Percentiles rank a stretch among this genome's conserved stretches.
These are phyloP conservation scores for Tremellales sp. DNA, from an alignment of 1,284 basidiomycete species.

Conservation along the genomic window DNA sequence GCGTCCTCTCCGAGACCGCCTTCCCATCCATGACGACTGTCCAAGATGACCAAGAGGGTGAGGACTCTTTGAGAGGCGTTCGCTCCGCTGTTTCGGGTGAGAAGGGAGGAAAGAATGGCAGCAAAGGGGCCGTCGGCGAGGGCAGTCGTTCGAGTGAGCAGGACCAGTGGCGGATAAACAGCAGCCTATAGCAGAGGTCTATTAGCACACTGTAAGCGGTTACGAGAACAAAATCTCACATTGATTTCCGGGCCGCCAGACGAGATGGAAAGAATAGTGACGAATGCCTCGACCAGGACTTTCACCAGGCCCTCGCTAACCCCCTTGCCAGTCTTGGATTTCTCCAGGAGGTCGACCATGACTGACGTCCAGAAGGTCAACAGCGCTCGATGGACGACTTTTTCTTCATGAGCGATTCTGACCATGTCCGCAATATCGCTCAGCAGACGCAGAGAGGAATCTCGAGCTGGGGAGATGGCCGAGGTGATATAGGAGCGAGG, in stretches of 20 bases:
- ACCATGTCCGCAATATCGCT: conserved; percentile 67
- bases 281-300: conserved; percentile 45
- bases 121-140: conserved; percentile 44
- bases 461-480: conserved; percentile 53
- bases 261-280: conserved; percentile 28
- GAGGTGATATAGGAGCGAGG: conserved; percentile 68
- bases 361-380: conserved; percentile 80
- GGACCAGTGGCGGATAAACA: conserved; percentile 45
- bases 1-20: conserved; percentile 31
- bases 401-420: conserved; percentile 54
- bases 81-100: conserved; percentile 38
- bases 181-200: conserved; percentile 28
- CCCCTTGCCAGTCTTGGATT: conserved; percentile 38
- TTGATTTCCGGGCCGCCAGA: conserved; percentile 40
- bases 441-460: conserved; percentile 58
- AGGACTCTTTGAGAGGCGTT: conserved; percentile 42
- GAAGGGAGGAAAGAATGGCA: conserved; percentile 34
- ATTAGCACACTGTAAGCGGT: neutral
- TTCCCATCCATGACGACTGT: conserved; percentile 34
- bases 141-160: conserved; percentile 39
- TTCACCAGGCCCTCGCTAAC: conserved; percentile 42
- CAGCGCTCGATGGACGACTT: conserved; percentile 63
- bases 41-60: conserved; percentile 43
- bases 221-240: conserved; percentile 19
- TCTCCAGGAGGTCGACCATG: conserved; percentile 72